Evolutionary conservation across 2,329 filamentous ascomycete species (phyloP), one percentile per base, ranked within the genome.

Genomic region (Graphiopsis chlorocephala): DNA sequence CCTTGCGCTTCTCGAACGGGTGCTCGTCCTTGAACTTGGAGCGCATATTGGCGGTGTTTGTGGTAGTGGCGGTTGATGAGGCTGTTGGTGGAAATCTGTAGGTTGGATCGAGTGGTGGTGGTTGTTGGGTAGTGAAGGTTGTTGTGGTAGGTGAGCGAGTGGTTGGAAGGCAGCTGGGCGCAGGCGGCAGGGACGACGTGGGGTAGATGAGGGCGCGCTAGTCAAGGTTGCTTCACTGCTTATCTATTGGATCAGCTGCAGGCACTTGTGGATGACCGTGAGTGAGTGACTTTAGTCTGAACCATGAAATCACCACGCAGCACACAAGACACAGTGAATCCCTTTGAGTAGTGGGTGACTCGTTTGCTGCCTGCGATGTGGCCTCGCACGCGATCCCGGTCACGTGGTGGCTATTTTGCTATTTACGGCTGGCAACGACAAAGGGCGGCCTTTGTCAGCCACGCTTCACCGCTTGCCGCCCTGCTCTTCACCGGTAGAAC

Each of bases 11-110:
- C 90, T 98, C 95, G 80, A 98, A 98, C 26, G 74, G 93, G 81
- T 98, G 95, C 88, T 98, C 95, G 89, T 99, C 95, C 93, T 99
- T 99, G 83, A 99, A 99, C 88, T 98, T 98, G 86, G 92, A 96
- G 79, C 93, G 91, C 93, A 97, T 97, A 72, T 77, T 92, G 85
- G 77, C 77, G 35, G 50, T 61, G 52, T 61, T 56, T 38, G 48
- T 65, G 48, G 31, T 47, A 12, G 25, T 25, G 47, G 47, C 29
- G 17, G 53, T 56, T 53, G 50, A n/a, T 56, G 53, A 38, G 33
- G 53, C 63, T 56, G 45, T 45, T 38, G 53, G 11, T 45, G 29
- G 31, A 31, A 48, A 35, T 56, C 35, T 58, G 61, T 57, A 57
- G 61, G 52, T 48, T 25, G 33, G 48, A 64, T 59, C 29, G 35